Conservation (phyloP, 495 filamentous ascomycete species). For the Halenospora varia region DNA sequence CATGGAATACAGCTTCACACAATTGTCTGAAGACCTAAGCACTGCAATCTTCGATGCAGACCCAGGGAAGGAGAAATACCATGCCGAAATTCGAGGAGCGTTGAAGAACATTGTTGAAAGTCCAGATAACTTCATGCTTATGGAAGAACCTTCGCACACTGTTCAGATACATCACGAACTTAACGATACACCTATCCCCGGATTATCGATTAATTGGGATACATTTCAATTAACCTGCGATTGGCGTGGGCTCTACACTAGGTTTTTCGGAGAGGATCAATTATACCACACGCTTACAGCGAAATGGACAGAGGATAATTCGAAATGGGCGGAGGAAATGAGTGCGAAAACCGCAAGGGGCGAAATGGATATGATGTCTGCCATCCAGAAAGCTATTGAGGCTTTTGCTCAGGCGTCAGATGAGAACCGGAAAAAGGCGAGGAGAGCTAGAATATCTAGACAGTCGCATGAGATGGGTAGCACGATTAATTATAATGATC, state of each 20-base stretch:
- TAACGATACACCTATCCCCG: conserved; percentile 11
- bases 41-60: background rate
- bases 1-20: background rate
- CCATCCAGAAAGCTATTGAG: conserved; percentile 1
- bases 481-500: background rate
- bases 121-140: background rate
- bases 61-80: background rate
- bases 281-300: background rate
- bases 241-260: conserved; percentile 8
- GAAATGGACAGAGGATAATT: background rate
- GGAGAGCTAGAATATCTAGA: conserved; percentile 5
- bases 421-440: background rate
- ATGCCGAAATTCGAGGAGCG: background rate
- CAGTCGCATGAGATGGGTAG: background rate
- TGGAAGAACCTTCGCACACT: background rate
- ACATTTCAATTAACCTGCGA: conserved; percentile 4
- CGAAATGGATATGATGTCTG: background rate
- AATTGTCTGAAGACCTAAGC: background rate
- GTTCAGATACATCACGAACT: conserved; percentile 10
- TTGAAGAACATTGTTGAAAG: background rate
- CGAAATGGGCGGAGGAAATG: background rate
- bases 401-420: background rate
- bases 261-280: conserved; percentile 11
- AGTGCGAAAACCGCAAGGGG: background rate
- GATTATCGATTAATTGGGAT: background rate